Evolutionary conservation across 2,329 filamentous ascomycete genomes (phyloP), one percentile per base, ranked within the genome.

Genomic region (Coniochaeta sp.): DNA sequence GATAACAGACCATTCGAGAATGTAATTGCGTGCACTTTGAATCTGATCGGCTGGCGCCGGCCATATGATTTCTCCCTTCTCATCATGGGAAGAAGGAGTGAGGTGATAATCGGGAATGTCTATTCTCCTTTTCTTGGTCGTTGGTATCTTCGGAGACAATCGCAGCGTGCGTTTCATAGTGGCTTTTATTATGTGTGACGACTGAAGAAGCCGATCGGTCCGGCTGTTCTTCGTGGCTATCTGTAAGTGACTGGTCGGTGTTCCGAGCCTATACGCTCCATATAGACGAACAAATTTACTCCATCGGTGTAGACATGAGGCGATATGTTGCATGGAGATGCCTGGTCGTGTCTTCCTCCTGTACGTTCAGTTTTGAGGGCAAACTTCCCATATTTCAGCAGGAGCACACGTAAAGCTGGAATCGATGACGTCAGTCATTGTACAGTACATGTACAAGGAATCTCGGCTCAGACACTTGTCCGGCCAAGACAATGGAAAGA

Each of bases 11-110:
- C 85, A 87, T 69, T 85, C 78, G 54, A 69, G 72, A 57, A 89
- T 83, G 57, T 88, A 83, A 1, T 71, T 65, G 57, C 82, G 75
- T 2, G 86, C 86, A 8, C 71, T 70, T 10, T 81, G 72, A 38
- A 89, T 82, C 59, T 87, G 81, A 12, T 71, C 70, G 57, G 69
- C 71, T 1, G 84, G 81, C 1, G 86, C 86, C 2, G 87, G 87
- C 87, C 86, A 89, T 28, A 56, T 38, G 16, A 56, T 26, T 22
- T 56, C 30, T 26, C 54, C 54, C 10, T 36, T 16, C 2, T 56
- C 54, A 8, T 24, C 24, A 7, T 10, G 54, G 54, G 8, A 3
- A 6, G 58, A 56, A 9, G 58, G 50, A 3, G 58, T 59, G 26
- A 59, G 58, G 38, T 59, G 58, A 24, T 59, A 59, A 9, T 55